These are phyloP conservation scores for Vaccinium corymbosum DNA, from an alignment of 148 eudicot genomes.

Conservation along the genomic window DNA sequence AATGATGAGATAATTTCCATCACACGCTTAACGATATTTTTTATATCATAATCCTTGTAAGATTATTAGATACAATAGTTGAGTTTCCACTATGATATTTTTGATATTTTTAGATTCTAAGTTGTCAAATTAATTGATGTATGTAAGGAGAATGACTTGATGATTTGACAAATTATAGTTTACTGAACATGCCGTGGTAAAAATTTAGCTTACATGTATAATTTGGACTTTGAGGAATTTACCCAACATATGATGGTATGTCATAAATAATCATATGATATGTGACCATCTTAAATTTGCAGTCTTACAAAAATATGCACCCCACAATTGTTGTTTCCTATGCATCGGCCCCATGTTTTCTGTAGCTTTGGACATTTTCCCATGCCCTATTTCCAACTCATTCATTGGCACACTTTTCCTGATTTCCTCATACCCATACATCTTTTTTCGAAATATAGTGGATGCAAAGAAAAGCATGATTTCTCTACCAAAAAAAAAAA, in stretches of 20 bases:
- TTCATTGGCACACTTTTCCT: neutral
- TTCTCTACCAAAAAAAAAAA: too few species aligned
- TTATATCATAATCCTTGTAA: neutral
- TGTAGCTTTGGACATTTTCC: neutral
- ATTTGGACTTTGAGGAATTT: neutral
- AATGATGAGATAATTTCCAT: too few species aligned
- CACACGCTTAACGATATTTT: neutral
- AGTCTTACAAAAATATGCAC: neutral
- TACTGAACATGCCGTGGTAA: too few species aligned
- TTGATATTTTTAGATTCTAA: too few species aligned
- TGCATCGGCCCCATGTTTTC: constrained; percentile 16
- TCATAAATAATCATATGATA: too few species aligned
- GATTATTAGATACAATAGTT: neutral
- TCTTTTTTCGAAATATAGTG: too few species aligned
- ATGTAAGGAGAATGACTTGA: too few species aligned
- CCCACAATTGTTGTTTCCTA: neutral
- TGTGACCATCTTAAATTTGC: neutral
- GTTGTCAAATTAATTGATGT: too few species aligned
- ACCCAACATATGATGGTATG: neutral
- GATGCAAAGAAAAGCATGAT: too few species aligned
- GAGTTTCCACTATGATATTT: too few species aligned
- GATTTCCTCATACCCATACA: neutral
- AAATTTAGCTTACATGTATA: neutral
- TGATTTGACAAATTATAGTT: too few species aligned
- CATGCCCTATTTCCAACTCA: neutral